phyloP scores from a whole-genome alignment of 2,329 filamentous ascomycete species.

The Podosphaera leucotricha region DNA sequence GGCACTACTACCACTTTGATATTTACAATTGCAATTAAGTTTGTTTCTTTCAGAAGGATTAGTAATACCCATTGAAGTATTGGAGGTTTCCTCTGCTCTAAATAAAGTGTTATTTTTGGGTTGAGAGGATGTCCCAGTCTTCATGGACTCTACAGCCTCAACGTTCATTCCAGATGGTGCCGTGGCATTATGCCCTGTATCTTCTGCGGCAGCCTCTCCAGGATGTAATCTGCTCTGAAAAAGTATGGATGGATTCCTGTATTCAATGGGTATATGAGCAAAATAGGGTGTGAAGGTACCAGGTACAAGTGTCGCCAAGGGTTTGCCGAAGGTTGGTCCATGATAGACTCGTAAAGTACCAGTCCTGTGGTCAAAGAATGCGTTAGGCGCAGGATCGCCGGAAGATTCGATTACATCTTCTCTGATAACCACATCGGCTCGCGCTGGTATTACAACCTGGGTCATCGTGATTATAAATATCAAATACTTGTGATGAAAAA shows the following conservation, averaged over 20 bases:
- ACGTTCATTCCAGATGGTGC: not conserved
- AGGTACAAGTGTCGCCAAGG: constrained; percentile 20
- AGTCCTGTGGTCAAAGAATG: constrained; percentile 30
- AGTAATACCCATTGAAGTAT: not conserved
- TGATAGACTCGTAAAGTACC: constrained; percentile 33
- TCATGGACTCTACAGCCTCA: not conserved
- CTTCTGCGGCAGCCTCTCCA: not conserved
- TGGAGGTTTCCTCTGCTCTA: not conserved
- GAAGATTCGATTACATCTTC: constrained; percentile 30
- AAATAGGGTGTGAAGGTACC: constrained; percentile 14
- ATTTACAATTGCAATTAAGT: not conserved
- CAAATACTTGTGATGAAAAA: too few relatives aligned
- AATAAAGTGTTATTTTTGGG: not conserved
- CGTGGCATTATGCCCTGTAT: not conserved
- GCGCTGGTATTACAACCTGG: not conserved
- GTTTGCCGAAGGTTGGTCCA: constrained; percentile 29
- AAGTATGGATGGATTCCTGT: not conserved
- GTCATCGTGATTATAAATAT: not conserved
- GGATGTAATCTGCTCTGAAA: not conserved
- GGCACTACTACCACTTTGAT: not conserved
- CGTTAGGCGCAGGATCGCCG: constrained; percentile 32
- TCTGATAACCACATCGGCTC: constrained; percentile 26
- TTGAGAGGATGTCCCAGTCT: too few relatives aligned
- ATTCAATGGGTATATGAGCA: not conserved
- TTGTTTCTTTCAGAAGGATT: not conserved